Base-by-base conservation (phyloP, 192 early-diverging fungal genomes). In the Entrophospora sp. region DNA sequence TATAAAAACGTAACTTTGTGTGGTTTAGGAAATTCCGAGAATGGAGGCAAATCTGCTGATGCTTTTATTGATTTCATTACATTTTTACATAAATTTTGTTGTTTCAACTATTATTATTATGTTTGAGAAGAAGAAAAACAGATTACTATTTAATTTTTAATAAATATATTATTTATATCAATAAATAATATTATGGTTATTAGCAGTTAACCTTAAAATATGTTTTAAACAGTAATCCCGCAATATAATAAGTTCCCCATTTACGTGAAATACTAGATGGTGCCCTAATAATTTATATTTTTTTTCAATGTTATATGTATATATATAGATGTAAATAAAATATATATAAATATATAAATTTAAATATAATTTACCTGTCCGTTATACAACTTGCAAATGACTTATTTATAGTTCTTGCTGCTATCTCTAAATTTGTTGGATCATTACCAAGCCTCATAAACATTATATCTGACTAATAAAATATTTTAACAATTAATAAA, bases 161-260 rank as follows among this genome's bases (percentile, higher is more conserved):
- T 62, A 45, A 45, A 62, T 13, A 18, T 16, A 0, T 16, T 10
- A 1, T 16, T 18, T 20, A 5, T 43, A 43, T 27, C 5, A 32
- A 20, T 69, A 73, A n/a, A 69, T 69, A 24, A n/a, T n/a, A n/a
- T n/a, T n/a, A n/a, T n/a, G n/a, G n/a, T n/a, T n/a, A n/a, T n/a
- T n/a, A n/a, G n/a, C n/a, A n/a, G n/a, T 71, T 64, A 75, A 92
- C 91, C 72, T 85, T 83, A 67, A 94, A 89, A 60, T 96, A 97
- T 2, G 89, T 89, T 49, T 82, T 80, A 71, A 99, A 93, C 8
- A 97, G 73, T 0, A 96, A 74, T 56, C 89, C 91, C 44, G 84
- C 86, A 67, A 97, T 83, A 58, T 79, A 87, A 73, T 93, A 99
- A 4, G 90, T 92, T 7, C 96, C 96, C 92, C 91, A 95, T 68